Percentiles rank a stretch among this genome's conserved stretches.
These are phyloP conservation scores for Blastocystis sp. DNA, from an alignment of 352 stramenopile species.

Conservation along the genomic window DNA sequence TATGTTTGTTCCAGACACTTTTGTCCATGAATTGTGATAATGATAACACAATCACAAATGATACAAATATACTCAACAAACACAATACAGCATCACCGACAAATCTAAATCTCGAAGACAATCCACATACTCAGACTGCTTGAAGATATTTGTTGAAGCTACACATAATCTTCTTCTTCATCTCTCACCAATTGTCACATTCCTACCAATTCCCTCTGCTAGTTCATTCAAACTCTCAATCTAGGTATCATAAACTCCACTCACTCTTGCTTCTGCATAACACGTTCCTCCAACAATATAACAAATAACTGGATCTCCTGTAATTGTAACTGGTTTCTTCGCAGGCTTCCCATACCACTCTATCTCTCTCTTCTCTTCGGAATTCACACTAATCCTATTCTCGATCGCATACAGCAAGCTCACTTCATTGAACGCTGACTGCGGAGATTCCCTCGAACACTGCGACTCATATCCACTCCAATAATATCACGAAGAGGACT, in stretches of 20 bases:
- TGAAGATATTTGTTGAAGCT: slow-evolving; percentile 15
- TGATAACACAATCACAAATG: not conserved
- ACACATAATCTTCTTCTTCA: not conserved
- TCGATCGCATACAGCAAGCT: not conserved
- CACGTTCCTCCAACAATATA: slow-evolving; percentile 38
- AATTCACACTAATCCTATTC: not conserved
- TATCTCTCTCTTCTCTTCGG: not conserved
- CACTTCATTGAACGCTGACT: not conserved
- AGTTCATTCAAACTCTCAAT: slow-evolving; percentile 46
- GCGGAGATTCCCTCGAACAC: not conserved
- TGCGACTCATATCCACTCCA: slow-evolving; percentile 39
- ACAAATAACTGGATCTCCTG: not conserved
- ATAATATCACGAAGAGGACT: not conserved
- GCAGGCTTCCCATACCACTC: slow-evolving; percentile 36
- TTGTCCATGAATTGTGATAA: not conserved
- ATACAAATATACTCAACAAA: slow-evolving; percentile 1
- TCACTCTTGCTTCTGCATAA: not conserved
- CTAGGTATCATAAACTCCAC: not conserved
- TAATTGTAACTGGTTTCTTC: not conserved
- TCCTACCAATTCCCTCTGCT: not conserved
- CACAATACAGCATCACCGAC: not conserved
- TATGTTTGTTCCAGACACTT: no score
- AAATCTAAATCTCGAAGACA: slow-evolving; percentile 6
- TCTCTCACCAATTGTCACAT: slow-evolving; percentile 23
- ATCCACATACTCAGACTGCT: not conserved